These are phyloP conservation scores for Metarhizium humberi DNA, from an alignment of 2,329 filamentous ascomycete species.

Conservation along the genomic window DNA sequence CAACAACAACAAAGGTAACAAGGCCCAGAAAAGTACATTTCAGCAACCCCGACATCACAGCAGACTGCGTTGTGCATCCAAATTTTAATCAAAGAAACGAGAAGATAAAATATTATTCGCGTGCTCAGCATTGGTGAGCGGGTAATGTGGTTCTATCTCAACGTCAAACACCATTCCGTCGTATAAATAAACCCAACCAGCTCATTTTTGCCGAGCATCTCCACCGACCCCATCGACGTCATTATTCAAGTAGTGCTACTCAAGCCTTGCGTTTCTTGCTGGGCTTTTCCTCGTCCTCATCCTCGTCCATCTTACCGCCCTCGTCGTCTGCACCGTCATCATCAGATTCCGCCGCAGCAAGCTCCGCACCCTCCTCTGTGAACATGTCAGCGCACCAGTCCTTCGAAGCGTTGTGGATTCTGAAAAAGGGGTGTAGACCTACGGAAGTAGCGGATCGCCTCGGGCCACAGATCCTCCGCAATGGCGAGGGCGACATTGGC, in stretches of 20 bases:
- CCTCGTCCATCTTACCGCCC: conserved; percentile 45
- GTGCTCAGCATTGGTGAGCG: conserved; percentile 6
- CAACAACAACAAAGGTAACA: too few species aligned
- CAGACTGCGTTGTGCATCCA: neutral
- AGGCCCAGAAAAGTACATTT: too few species aligned
- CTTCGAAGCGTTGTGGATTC: neutral
- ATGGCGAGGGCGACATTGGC: conserved; percentile 74
- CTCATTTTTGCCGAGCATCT: too few species aligned
- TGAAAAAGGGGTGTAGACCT: conserved; percentile 27
- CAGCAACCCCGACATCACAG: too few species aligned
- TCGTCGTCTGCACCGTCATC: conserved; percentile 14
- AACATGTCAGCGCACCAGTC: conserved; percentile 24
- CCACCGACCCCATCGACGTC: too few species aligned
- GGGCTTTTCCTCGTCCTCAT: conserved; percentile 32
- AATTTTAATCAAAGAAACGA: neutral
- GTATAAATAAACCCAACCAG: neutral
- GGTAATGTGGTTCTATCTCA: conserved; percentile 4
- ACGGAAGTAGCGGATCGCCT: conserved; percentile 88
- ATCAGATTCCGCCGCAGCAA: conserved; percentile 60
- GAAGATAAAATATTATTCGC: neutral
- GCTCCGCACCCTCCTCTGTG: conserved; percentile 47
- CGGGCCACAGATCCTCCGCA: conserved; percentile 81
- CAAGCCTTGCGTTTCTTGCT: conserved; percentile 35
- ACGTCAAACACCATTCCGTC: neutral
- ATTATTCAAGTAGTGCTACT: neutral